A percentile compares a stretch with the other conserved stretches of the same genome.
Evolutionary conservation across 2,329 filamentous ascomycete species (phyloP).

Genomic region (Paraconiothyrium brasiliense): DNA sequence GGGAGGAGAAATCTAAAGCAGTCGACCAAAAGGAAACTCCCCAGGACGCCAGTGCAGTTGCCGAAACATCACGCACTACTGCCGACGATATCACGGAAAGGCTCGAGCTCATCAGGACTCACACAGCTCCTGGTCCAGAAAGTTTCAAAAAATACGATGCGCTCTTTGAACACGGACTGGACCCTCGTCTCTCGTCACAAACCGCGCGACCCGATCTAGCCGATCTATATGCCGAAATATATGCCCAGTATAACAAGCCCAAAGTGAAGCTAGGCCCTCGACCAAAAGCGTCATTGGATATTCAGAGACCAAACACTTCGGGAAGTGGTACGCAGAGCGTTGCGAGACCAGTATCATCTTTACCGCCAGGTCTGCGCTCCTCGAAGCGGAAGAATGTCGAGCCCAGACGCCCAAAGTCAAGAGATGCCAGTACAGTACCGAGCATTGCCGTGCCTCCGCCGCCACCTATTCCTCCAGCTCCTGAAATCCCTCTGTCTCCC

Average conservation of each 20-base stretch:
- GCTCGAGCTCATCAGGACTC: neutral
- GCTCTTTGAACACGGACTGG: slow-evolving; percentile 47
- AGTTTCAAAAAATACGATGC: slow-evolving; percentile 46
- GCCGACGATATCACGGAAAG: slow-evolving; percentile 33
- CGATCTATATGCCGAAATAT: slow-evolving; percentile 58
- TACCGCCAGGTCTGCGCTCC: slow-evolving; percentile 80
- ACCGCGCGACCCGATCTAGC: slow-evolving; percentile 50
- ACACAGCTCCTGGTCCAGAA: slow-evolving; percentile 25
- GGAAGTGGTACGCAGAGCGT: slow-evolving; percentile 53
- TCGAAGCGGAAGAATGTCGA: slow-evolving; percentile 41
- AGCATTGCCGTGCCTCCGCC: slow-evolving; percentile 44
- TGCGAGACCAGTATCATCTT: slow-evolving; percentile 77
- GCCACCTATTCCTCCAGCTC: slow-evolving; percentile 45
- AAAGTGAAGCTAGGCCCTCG: slow-evolving; percentile 91
- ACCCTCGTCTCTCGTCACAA: slow-evolving; percentile 56
- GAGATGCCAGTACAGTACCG: slow-evolving; percentile 41
- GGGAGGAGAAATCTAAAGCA: slow-evolving; percentile 18
- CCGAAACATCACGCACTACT: slow-evolving; percentile 34
- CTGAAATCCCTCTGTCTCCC: slow-evolving; percentile 46
- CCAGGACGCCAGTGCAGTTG: slow-evolving; percentile 19
- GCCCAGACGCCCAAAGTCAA: slow-evolving; percentile 48
- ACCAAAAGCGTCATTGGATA: slow-evolving; percentile 80
- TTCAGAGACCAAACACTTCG: slow-evolving; percentile 68
- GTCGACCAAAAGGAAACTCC: slow-evolving; percentile 23
- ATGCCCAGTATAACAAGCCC: slow-evolving; percentile 69